A percentile compares a stretch with the other conserved stretches of the same genome.
Evolutionary conservation across 2,329 filamentous ascomycete genomes (phyloP).

Genomic region (Chrysosporium keratinophilum): DNA sequence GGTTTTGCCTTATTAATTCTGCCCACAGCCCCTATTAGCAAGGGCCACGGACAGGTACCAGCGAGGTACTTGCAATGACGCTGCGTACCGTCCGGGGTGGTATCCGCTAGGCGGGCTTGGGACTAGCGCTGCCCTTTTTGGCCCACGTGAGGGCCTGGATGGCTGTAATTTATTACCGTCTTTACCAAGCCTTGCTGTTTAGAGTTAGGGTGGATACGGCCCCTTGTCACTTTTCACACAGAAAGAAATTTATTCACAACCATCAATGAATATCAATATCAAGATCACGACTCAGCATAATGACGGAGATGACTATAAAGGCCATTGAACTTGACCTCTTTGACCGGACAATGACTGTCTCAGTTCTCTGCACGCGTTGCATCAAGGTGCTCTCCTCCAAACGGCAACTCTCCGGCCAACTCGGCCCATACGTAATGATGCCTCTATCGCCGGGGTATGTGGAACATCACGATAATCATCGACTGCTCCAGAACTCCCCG

Average conservation of each 20-base stretch:
- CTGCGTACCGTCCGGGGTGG: not conserved
- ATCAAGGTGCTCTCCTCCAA: not conserved
- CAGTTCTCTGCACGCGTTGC: not conserved
- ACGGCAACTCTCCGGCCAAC: not conserved
- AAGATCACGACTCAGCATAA: not conserved
- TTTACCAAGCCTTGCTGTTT: not conserved
- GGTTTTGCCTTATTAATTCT: not conserved
- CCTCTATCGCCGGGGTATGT: not conserved
- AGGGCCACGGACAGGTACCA: not conserved
- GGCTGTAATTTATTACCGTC: not conserved
- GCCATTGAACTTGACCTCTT: not conserved
- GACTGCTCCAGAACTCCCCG: constrained; percentile 6
- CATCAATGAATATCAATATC: not conserved
- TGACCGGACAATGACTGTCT: not conserved
- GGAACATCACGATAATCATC: constrained; percentile 4
- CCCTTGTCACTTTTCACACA: not conserved
- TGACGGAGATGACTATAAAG: not conserved
- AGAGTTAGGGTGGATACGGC: constrained; percentile 2
- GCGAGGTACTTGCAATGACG: constrained; percentile 3
- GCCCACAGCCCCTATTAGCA: not conserved
- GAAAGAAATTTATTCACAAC: not conserved
- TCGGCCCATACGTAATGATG: constrained; percentile 2
- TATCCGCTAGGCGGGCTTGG: not conserved
- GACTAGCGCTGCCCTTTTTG: not conserved
- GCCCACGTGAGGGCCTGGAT: constrained; percentile 7